A percentile compares a stretch with the other conserved stretches of the same genome.
phyloP scores from a whole-genome alignment of 2,329 filamentous ascomycete species.

The Botrytis fragariae region DNA sequence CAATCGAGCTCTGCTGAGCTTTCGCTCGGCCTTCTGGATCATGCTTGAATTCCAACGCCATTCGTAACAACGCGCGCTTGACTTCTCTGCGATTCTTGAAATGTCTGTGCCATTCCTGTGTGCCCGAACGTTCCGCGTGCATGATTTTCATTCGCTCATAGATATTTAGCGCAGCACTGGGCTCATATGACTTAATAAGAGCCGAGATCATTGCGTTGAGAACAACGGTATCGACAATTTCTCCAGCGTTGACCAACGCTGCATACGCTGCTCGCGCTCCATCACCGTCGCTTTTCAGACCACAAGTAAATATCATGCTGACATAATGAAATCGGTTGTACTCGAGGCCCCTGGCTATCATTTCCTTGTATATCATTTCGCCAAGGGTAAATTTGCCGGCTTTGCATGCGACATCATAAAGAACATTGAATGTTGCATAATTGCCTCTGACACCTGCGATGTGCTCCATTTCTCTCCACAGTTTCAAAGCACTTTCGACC shows the following conservation, averaged over 20 bases:
- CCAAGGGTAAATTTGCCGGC: slow-evolving; percentile 80
- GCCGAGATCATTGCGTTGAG: slow-evolving; percentile 84
- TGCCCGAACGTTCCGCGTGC: slow-evolving; percentile 27
- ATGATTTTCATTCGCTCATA: slow-evolving; percentile 77
- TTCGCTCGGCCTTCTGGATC: slow-evolving; percentile 52
- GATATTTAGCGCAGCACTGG: slow-evolving; percentile 71
- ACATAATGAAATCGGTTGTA: slow-evolving; percentile 80
- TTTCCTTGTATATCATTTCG: slow-evolving; percentile 81
- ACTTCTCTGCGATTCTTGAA: slow-evolving; percentile 42
- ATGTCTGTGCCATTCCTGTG: slow-evolving; percentile 38
- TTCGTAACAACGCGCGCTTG: slow-evolving; percentile 56
- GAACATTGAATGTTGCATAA: slow-evolving; percentile 85
- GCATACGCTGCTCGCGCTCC: slow-evolving; percentile 75
- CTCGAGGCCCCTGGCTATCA: slow-evolving; percentile 64
- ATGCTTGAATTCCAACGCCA: slow-evolving; percentile 52
- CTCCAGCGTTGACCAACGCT: slow-evolving; percentile 77
- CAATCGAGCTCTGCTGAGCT: slow-evolving; percentile 61
- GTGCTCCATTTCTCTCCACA: slow-evolving; percentile 91
- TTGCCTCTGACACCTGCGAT: slow-evolving; percentile 62
- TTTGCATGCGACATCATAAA: slow-evolving; percentile 86
- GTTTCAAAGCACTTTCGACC: slow-evolving; percentile 65
- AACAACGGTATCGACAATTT: slow-evolving; percentile 83
- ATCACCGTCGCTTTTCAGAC: slow-evolving; percentile 68
- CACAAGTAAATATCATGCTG: slow-evolving; percentile 79
- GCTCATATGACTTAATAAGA: slow-evolving; percentile 73